These are phyloP conservation scores for Aspergillus bertholletiae DNA, from an alignment of 495 filamentous ascomycete genomes.

Conservation along the genomic window DNA sequence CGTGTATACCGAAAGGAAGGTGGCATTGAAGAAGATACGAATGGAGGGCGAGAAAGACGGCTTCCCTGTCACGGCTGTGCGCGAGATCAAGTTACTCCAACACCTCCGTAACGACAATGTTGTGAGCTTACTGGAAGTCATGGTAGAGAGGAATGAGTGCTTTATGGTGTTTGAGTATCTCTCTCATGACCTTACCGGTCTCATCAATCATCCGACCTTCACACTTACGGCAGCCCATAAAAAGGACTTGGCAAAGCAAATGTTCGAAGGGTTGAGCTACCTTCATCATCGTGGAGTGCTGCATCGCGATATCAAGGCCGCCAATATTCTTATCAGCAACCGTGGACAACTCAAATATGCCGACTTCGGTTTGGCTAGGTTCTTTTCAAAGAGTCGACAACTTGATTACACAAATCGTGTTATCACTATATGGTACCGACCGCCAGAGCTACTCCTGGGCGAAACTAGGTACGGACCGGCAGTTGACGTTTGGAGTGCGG, in stretches of 20 bases:
- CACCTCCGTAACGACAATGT: slow-evolving; percentile 90
- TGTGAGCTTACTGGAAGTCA: slow-evolving; percentile 79
- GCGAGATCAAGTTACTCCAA: slow-evolving; percentile 94
- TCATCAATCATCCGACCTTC: slow-evolving; percentile 93
- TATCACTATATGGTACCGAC: slow-evolving; percentile 94
- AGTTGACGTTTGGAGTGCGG: slow-evolving; percentile 97
- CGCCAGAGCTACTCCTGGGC: slow-evolving; percentile 87
- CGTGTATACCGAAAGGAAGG: slow-evolving; percentile 85
- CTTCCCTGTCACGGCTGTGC: slow-evolving; percentile 93
- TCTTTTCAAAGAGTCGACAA: slow-evolving; percentile 87
- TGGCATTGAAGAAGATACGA: slow-evolving; percentile 88
- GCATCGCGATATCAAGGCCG: slow-evolving; percentile 93
- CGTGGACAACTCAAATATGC: slow-evolving; percentile 87
- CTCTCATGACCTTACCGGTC: slow-evolving; percentile 84
- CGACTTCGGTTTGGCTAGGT: slow-evolving; percentile 96
- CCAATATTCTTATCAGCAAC: slow-evolving; percentile 91
- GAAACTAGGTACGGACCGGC: slow-evolving; percentile 93
- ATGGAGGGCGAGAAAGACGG: slow-evolving; percentile 98
- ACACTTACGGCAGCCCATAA: slow-evolving; percentile 82
- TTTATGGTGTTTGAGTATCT: slow-evolving; percentile 99
- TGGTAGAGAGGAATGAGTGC: slow-evolving; percentile 98
- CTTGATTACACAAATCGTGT: slow-evolving; percentile 99
- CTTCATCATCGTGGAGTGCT: slow-evolving; percentile 91
- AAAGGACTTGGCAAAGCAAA: slow-evolving; percentile 88
- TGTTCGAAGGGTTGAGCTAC: slow-evolving; percentile 93